Evolutionary conservation across 768 basidiomycete species (phyloP).

Genomic region (Trametes cinnabarina): DNA sequence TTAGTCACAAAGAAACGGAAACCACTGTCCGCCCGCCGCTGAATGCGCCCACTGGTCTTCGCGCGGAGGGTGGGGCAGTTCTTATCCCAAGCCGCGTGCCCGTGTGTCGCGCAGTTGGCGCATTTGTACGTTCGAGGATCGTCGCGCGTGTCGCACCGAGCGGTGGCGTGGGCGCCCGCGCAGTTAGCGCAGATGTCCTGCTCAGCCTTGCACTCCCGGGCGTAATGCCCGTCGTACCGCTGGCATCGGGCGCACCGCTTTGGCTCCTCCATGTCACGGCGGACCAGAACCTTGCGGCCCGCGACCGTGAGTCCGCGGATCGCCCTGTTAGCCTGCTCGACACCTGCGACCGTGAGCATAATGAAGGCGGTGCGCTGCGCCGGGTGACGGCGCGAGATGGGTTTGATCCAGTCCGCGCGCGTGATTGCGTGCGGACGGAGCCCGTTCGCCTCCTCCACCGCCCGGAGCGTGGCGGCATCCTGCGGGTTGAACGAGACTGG

Average conservation of each 20-base stretch:
- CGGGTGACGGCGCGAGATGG: slow-evolving; percentile 2
- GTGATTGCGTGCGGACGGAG: background rate
- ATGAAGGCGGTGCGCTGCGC: slow-evolving; percentile 27
- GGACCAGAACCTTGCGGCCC: slow-evolving; percentile 10
- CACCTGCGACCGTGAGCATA: slow-evolving; percentile 21
- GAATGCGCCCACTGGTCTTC: background rate
- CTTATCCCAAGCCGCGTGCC: slow-evolving; percentile 32
- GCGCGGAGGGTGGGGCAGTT: slow-evolving; percentile 16
- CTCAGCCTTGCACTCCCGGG: slow-evolving; percentile 11
- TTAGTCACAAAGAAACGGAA: slow-evolving; percentile 12
- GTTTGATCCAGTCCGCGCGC: slow-evolving; percentile 29
- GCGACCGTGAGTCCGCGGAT: slow-evolving; percentile 24
- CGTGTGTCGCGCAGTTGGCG: slow-evolving; percentile 26
- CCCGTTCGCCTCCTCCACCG: background rate
- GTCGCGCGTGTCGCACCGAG: slow-evolving; percentile 13
- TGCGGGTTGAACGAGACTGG: background rate
- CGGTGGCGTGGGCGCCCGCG: slow-evolving; percentile 22
- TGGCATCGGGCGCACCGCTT: slow-evolving; percentile 32
- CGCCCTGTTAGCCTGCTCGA: slow-evolving; percentile 25
- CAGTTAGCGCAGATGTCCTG: slow-evolving; percentile 22
- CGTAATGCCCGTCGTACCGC: slow-evolving; percentile 15
- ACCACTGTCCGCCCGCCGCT: background rate
- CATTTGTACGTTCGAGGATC: slow-evolving; percentile 14
- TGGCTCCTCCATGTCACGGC: slow-evolving; percentile 25
- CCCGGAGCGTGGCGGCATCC: background rate